These are phyloP conservation scores for Geosiphon pyriformis DNA, from an alignment of 192 early-diverging fungal genomes.

Conservation along the genomic window DNA sequence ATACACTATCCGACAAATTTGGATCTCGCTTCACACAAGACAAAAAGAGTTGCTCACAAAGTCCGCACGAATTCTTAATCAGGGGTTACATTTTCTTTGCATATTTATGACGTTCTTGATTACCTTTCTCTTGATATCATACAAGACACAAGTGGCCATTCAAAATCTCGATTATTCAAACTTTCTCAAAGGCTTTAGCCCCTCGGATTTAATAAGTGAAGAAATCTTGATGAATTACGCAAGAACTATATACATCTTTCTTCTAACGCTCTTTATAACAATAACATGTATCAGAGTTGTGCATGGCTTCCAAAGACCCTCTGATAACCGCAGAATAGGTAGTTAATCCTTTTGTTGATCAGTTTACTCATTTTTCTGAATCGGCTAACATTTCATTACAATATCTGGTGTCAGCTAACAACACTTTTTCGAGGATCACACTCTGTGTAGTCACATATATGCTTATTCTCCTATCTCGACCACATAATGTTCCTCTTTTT, in stretches of 20 bases:
- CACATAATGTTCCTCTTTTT: slow-evolving; percentile 59
- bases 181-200: too few relatives aligned
- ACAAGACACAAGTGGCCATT: background rate
- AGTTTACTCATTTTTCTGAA: background rate
- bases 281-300: too few relatives aligned
- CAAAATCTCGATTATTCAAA: background rate
- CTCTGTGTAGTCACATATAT: slow-evolving; percentile 49
- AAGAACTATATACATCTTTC: too few relatives aligned
- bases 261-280: too few relatives aligned
- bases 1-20: slow-evolving; percentile 9
- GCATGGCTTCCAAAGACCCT: too few relatives aligned
- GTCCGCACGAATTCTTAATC: background rate
- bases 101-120: background rate
- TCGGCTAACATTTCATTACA: background rate
- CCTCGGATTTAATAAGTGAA: too few relatives aligned
- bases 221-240: too few relatives aligned
- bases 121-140: background rate
- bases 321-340: background rate
- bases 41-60: background rate
- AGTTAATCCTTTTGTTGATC: background rate
- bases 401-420: background rate
- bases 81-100: background rate
- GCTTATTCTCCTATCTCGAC: slow-evolving; percentile 55
- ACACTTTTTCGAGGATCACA: slow-evolving; percentile 28
- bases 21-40: background rate